Base-by-base conservation (phyloP, 371 early-diverging fungal genomes). In the Sporodiniella umbellata region DNA sequence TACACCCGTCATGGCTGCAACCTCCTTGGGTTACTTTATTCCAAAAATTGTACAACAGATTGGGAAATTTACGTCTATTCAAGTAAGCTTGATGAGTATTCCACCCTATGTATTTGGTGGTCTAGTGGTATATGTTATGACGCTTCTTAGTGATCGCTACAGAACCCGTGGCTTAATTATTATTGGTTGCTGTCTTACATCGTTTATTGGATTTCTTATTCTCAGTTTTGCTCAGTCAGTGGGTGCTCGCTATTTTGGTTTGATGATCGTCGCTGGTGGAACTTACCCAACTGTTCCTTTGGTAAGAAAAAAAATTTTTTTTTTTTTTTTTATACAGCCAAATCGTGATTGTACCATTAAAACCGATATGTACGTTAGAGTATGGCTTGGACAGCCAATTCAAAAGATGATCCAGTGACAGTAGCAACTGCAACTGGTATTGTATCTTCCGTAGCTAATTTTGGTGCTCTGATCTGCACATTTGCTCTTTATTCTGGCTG, bases 311-410 rank as follows among this genome's bases (percentile, higher is more conserved):
- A 24, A 8, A 14, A 15, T 12, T n/a, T n/a, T n/a, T n/a, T n/a
- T n/a, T n/a, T n/a, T n/a, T n/a, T n/a, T n/a, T n/a, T n/a, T n/a
- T n/a, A n/a, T n/a, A n/a, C n/a, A n/a, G n/a, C n/a, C n/a, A n/a
- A n/a, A n/a, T n/a, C n/a, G n/a, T n/a, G n/a, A n/a, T n/a, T n/a
- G n/a, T n/a, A n/a, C n/a, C n/a, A n/a, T n/a, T n/a, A n/a, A n/a
- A n/a, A n/a, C n/a, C n/a, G n/a, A n/a, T n/a, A 28, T 26, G 15
- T 17, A 22, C 14, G 19, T 18, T 8, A 74, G 75, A 69, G 68
- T 40, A 75, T 75, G 75, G 72, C 75, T 14, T 75, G 75, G 75
- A 71, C 75, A 8, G 75, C 75, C 18, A 75, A 75, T 51, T 71
- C 66, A 17, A 68, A 71, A 42, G 66, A 75, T 30, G 66, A 63